Base-by-base conservation (phyloP, 2,329 filamentous ascomycete genomes). In the Exophiala alcalophila region DNA sequence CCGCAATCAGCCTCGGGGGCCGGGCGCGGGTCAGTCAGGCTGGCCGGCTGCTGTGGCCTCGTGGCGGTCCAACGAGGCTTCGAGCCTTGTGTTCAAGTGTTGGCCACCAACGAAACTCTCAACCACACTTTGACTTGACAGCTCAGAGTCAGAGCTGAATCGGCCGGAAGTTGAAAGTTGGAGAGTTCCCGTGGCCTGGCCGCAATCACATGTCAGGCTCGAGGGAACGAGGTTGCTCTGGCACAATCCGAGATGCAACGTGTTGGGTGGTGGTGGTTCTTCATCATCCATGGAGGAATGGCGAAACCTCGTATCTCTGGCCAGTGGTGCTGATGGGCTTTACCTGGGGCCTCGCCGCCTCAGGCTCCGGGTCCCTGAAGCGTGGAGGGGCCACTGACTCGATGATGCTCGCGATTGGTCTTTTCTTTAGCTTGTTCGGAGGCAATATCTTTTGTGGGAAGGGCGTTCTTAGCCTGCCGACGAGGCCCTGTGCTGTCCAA, bases 291-390 rank as follows among this genome's bases (percentile, higher is more conserved):
- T 40, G 25, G 37, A 32, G 25, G 37, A 14, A 40, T 16, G 37
- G 37, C 21, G 28, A 25, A 12, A 26, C 29, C 29, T 40, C 28
- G 37, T 40, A 21, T 40, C 37, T 33, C 19, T 25, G 25, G 27
- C 36, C 15, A 30, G 29, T 40, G 37, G 37, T 40, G 37, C 37
- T 40, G 37, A 40, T 40, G 37, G 37, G 37, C 37, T 40, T n/a
- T n/a, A n/a, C n/a, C n/a, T n/a, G n/a, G n/a, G n/a, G n/a, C n/a
- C n/a, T n/a, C n/a, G n/a, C n/a, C n/a, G n/a, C n/a, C n/a, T n/a
- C n/a, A n/a, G n/a, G n/a, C n/a, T n/a, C n/a, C n/a, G n/a, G n/a
- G n/a, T n/a, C n/a, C n/a, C n/a, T n/a, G n/a, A n/a, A n/a, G 15
- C n/a, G 24, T 27, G 16, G 29, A 31, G 37, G 28, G 37, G 37